Percentiles rank a stretch among this genome's conserved stretches.
phyloP scores from a whole-genome alignment of 176 grass and related monocot genomes.

The barley (Hordeum vulgare) region MorexV3_pseudomolecules_assembly NC_058518.1:426715953-426716452 shows the following conservation, averaged over 20 bases:
- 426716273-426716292: background rate
- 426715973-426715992: fast-evolving
- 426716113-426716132: background rate
- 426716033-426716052: background rate
- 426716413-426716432: constrained; percentile 21
- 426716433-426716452: constrained; percentile 28
- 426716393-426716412: constrained; percentile 10
- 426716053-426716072: constrained; percentile 24
- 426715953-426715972: background rate
- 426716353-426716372: background rate
- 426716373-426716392: background rate
- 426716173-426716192: background rate
- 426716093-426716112: background rate
- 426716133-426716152: background rate
- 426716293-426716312: background rate
- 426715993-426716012: background rate
- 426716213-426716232: background rate
- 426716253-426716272: constrained; percentile 25
- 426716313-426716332: background rate
- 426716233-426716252: constrained; percentile 29
- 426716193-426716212: constrained; percentile 24
- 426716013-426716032: background rate
- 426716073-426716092: constrained; percentile 13
- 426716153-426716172: background rate
- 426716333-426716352: background rate